phyloP scores from a whole-genome alignment of 1,139 yeast species.

The Pichia sp. region DNA sequence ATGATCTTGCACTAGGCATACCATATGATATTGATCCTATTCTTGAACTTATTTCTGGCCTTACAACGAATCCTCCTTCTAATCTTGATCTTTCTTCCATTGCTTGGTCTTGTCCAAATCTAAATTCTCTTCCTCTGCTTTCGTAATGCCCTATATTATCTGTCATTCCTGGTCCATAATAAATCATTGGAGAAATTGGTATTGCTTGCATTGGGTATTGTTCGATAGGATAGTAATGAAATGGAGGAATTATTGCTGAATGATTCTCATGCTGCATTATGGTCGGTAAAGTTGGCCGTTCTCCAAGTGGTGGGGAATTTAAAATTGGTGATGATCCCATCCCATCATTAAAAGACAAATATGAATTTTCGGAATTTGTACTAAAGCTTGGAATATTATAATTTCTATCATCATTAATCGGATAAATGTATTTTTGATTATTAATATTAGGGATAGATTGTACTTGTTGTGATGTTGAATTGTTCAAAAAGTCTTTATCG shows the following conservation, averaged over 20 bases:
- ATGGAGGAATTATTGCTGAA: neutral
- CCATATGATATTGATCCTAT: neutral
- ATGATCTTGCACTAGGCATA: slow-evolving; percentile 1
- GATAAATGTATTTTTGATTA: neutral
- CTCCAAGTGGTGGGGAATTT: neutral
- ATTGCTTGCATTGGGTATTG: neutral
- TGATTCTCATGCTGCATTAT: neutral
- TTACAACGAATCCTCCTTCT: no score
- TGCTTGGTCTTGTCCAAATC: no score
- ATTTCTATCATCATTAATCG: no score
- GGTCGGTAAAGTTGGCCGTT: neutral
- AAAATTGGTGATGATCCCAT: neutral
- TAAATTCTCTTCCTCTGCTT: no score
- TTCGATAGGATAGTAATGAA: neutral
- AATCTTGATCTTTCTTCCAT: no score
- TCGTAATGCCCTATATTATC: no score
- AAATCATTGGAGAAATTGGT: neutral
- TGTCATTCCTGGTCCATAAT: slow-evolving; percentile 1
- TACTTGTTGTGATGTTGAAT: no score
- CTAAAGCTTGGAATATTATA: neutral
- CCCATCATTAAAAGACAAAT: neutral
- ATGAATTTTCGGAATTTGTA: neutral
- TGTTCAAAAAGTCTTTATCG: neutral
- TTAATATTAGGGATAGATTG: no score
- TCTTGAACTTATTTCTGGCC: neutral